These are phyloP conservation scores for Malassezia dermatis DNA, from an alignment of 1,284 basidiomycete species.

Conservation along the genomic window DNA sequence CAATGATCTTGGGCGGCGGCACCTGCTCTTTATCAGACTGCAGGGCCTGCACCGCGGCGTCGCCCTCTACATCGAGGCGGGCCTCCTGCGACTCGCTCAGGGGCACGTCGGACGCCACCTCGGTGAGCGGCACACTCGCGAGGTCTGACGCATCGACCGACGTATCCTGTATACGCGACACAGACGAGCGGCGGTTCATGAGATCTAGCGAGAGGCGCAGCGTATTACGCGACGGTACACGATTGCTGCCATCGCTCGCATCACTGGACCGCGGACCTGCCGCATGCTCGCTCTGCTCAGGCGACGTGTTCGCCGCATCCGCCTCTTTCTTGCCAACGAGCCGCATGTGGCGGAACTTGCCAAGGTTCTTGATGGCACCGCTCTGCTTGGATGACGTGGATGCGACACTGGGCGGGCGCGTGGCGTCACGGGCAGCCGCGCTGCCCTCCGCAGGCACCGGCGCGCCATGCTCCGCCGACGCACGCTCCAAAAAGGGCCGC, in stretches of 20 bases:
- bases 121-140: neutral
- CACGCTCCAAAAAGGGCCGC: neutral
- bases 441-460: neutral
- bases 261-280: neutral
- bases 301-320: neutral
- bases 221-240: conserved; percentile 2
- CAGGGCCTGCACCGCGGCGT: neutral
- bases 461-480: neutral
- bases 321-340: neutral
- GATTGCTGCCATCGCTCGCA: neutral
- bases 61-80: neutral
- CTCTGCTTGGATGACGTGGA: neutral
- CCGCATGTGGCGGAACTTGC: conserved; percentile 5
- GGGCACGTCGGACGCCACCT: neutral
- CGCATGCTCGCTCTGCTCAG: neutral
- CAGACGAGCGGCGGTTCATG: neutral
- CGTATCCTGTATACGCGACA: neutral
- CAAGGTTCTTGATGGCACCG: neutral
- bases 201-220: conserved; percentile 13
- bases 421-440: neutral
- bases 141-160: conserved; percentile 11
- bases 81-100: neutral
- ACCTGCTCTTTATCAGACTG: neutral
- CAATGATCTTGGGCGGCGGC: neutral
- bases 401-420: neutral